phyloP scores from a whole-genome alignment of 73 alveolate species.

The Paramecium tetraurelia region DNA sequence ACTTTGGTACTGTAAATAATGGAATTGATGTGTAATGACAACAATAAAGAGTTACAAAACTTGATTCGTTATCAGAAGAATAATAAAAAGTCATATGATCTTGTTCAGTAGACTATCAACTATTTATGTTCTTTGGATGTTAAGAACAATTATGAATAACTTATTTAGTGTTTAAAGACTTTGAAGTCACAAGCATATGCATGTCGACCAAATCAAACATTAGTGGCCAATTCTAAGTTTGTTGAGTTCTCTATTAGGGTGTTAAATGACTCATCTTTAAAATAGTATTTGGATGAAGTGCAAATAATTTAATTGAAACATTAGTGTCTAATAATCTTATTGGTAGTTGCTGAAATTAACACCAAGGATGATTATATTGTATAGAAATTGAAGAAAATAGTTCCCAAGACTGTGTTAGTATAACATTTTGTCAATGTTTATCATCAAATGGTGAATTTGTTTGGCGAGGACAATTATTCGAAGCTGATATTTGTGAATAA shows the following conservation, averaged over 20 bases:
- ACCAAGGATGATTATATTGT: slow-evolving; percentile 16
- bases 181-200: background rate
- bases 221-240: slow-evolving; percentile 22
- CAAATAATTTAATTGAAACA: background rate
- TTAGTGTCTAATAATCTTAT: background rate
- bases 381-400: background rate
- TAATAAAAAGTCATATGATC: slow-evolving; percentile 33
- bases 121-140: slow-evolving; percentile 4
- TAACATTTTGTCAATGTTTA: background rate
- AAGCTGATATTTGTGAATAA: background rate
- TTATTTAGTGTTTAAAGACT: slow-evolving; percentile 5
- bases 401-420: background rate
- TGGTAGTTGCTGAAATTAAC: slow-evolving; percentile 13
- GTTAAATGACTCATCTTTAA: background rate
- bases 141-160: background rate
- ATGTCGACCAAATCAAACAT: slow-evolving; percentile 22
- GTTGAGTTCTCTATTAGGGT: background rate
- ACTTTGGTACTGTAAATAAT: background rate
- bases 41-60: background rate
- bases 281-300: background rate
- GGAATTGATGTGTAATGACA: slow-evolving; percentile 29
- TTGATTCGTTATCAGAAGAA: background rate
- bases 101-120: background rate
- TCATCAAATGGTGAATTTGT: background rate
- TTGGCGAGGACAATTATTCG: background rate